These are phyloP conservation scores for Cercophora samala DNA, from an alignment of 495 filamentous ascomycete species.

Conservation along the genomic window DNA sequence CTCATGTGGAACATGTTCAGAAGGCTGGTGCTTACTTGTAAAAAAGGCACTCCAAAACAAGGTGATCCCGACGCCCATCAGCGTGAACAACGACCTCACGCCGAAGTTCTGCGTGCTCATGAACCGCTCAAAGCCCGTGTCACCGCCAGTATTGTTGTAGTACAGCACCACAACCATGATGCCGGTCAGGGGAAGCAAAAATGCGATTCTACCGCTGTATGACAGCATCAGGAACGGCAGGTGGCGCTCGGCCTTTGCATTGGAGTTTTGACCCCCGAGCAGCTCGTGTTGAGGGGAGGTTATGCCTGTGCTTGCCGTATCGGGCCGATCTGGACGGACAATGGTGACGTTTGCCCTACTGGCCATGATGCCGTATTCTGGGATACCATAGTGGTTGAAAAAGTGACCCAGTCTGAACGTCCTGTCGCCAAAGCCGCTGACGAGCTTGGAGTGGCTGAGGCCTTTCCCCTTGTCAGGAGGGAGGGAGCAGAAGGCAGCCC, in stretches of 20 bases:
- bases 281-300: neutral
- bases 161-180: conserved; percentile 40
- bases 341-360: conserved; percentile 6
- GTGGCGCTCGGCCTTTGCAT: conserved; percentile 19
- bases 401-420: conserved; percentile 40
- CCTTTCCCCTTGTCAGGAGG: conserved; percentile 25
- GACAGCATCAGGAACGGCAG: conserved; percentile 38
- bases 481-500: conserved; percentile 26
- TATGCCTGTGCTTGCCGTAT: neutral
- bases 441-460: conserved; percentile 24
- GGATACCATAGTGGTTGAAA: conserved; percentile 26
- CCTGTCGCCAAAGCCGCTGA: conserved; percentile 25
- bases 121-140: conserved; percentile 44
- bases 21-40: conserved; percentile 29
- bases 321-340: neutral
- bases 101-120: conserved; percentile 46
- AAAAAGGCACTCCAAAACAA: conserved; percentile 42
- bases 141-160: conserved; percentile 38
- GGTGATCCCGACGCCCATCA: conserved; percentile 40
- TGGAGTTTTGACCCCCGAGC: neutral
- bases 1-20: neutral
- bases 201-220: conserved; percentile 25
- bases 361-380: conserved; percentile 36
- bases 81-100: conserved; percentile 44
- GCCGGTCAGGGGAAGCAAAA: conserved; percentile 36